Percentiles rank a stretch among this genome's conserved stretches.
Conservation (phyloP, 2,329 filamentous ascomycete genomes). For the Aureobasidium pullulans region DNA sequence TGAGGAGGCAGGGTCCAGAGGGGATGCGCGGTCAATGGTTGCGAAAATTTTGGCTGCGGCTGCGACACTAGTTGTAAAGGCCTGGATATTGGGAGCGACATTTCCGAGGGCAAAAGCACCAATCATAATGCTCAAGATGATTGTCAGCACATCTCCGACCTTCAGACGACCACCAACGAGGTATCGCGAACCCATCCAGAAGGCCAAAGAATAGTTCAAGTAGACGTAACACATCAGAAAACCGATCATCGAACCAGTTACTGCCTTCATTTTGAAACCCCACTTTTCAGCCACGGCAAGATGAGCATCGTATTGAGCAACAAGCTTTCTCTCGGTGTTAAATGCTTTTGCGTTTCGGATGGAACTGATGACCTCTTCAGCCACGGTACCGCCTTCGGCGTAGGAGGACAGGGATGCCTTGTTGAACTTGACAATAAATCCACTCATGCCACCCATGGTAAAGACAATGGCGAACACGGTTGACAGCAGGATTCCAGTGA, state of each 20-base stretch:
- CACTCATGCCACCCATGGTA: constrained; percentile 66
- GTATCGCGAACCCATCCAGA: constrained; percentile 79
- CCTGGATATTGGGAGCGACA: constrained; percentile 75
- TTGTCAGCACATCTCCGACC: constrained; percentile 69
- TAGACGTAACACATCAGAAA: constrained; percentile 79
- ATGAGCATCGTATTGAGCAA: constrained; percentile 73
- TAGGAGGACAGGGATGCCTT: constrained; percentile 73
- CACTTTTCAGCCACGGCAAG: constrained; percentile 64
- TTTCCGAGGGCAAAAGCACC: constrained; percentile 88
- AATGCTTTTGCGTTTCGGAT: constrained; percentile 90
- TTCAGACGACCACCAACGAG: constrained; percentile 58
- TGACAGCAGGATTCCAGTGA: constrained; percentile 79
- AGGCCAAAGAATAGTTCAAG: constrained; percentile 77
- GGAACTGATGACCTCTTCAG: constrained; percentile 90
- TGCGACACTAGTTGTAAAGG: constrained; percentile 74
- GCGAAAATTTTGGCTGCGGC: constrained; percentile 88
- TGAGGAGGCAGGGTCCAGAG: constrained; percentile 67
- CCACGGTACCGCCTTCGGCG: constrained; percentile 76
- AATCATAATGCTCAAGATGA: constrained; percentile 86
- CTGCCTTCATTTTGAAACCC: constrained; percentile 67
- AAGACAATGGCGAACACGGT: constrained; percentile 73
- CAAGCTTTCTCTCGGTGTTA: constrained; percentile 86
- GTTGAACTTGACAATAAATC: constrained; percentile 72
- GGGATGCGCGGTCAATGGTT: constrained; percentile 83
- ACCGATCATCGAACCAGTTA: constrained; percentile 71